Evolutionary conservation across 805 yeast species (phyloP).

Genomic region (Candida sakaeoensis): DNA sequence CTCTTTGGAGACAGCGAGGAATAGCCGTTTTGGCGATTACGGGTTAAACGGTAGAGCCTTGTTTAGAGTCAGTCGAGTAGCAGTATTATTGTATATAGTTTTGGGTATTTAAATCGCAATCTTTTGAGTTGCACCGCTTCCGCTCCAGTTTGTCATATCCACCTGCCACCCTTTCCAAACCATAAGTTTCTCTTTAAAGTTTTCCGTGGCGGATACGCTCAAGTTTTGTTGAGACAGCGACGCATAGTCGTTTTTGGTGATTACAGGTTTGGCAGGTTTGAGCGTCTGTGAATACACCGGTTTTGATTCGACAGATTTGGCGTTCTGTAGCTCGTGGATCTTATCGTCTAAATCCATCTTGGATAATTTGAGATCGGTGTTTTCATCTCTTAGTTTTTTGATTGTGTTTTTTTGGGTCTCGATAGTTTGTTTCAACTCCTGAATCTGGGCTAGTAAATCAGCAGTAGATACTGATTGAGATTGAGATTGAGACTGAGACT

Average conservation of each 20-base stretch:
- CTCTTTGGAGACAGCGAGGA: no score
- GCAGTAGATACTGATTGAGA: not conserved
- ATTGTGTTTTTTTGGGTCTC: slow-evolving; percentile 33
- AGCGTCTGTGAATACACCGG: not conserved
- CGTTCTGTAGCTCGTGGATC: slow-evolving; percentile 25
- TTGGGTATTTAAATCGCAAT: slow-evolving; percentile 20
- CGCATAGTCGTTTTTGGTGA: slow-evolving; percentile 30
- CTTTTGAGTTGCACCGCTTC: slow-evolving; percentile 48
- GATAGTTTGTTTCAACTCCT: slow-evolving; percentile 21
- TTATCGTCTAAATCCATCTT: slow-evolving; percentile 37
- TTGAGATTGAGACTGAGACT: not conserved
- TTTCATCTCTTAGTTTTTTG: slow-evolving; percentile 35
- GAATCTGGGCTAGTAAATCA: slow-evolving; percentile 10
- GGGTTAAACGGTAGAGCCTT: slow-evolving; percentile 72
- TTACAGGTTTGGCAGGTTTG: slow-evolving; percentile 26
- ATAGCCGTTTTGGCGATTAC: no score
- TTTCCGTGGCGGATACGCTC: slow-evolving; percentile 37
- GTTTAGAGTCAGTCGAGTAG: slow-evolving; percentile 59
- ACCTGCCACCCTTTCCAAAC: slow-evolving; percentile 84
- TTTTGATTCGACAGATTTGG: slow-evolving; percentile 4
- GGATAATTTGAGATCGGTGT: slow-evolving; percentile 38
- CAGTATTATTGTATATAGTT: not conserved
- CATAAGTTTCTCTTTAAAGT: slow-evolving; percentile 51
- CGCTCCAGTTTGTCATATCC: slow-evolving; percentile 82
- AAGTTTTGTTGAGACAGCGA: slow-evolving; percentile 20